Conservation (phyloP, 1,284 basidiomycete species). For the Melampsora larici-populina region DNA sequence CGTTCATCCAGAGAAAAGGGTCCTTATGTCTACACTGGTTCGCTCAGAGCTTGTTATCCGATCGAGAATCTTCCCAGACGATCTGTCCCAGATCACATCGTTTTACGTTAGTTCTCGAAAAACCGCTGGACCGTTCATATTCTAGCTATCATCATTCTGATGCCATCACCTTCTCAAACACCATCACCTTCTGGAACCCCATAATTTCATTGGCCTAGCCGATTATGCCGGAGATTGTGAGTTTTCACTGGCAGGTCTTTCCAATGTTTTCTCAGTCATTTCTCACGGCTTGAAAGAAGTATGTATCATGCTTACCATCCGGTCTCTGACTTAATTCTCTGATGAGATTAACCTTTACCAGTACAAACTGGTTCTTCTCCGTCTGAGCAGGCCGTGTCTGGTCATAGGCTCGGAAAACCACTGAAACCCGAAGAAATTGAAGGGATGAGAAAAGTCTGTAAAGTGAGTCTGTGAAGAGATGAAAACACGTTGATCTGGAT, state of each 20-base stretch:
- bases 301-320: background rate
- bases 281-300: slow-evolving; percentile 42
- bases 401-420: slow-evolving; percentile 35
- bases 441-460: slow-evolving; percentile 73
- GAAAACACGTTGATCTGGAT: no score
- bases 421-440: slow-evolving; percentile 66
- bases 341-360: background rate
- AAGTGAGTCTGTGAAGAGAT: slow-evolving; percentile 58
- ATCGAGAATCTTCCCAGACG: slow-evolving; percentile 27
- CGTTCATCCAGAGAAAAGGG: slow-evolving; percentile 2
- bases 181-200: background rate
- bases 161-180: background rate
- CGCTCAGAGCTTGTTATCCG: slow-evolving; percentile 38
- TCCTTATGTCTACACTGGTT: slow-evolving; percentile 33
- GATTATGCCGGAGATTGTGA: slow-evolving; percentile 43
- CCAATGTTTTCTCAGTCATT: slow-evolving; percentile 37
- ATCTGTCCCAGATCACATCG: slow-evolving; percentile 32
- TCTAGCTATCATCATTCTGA: background rate
- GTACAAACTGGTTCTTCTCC: slow-evolving; percentile 41
- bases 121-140: background rate
- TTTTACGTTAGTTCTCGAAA: slow-evolving; percentile 10
- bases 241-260: slow-evolving; percentile 37
- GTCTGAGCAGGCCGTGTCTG: slow-evolving; percentile 41
- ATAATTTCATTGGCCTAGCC: slow-evolving; percentile 2
- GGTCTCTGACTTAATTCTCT: background rate